Evolutionary conservation across 2,329 filamentous ascomycete genomes (phyloP).

Genomic region (Epichloe coenophiala): DNA sequence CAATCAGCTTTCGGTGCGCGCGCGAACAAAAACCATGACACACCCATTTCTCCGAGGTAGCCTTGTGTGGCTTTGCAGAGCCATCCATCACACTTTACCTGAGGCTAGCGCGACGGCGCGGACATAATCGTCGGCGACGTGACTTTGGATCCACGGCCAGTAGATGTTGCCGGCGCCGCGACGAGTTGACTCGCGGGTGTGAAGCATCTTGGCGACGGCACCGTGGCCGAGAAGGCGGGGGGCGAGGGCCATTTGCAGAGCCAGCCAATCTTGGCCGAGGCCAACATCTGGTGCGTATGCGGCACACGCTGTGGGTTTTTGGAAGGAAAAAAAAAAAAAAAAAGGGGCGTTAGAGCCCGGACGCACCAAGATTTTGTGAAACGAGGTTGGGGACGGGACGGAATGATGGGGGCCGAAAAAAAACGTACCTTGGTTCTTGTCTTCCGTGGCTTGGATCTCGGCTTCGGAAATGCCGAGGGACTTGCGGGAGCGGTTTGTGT

Average conservation of each 20-base stretch:
- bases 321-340: not conserved
- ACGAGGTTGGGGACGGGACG: not conserved
- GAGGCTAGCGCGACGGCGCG: slow-evolving; percentile 57
- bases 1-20: not conserved
- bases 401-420: not conserved
- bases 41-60: not conserved
- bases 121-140: slow-evolving; percentile 66
- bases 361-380: too few species aligned
- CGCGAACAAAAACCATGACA: too few species aligned
- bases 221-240: slow-evolving; percentile 88
- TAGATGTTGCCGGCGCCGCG: slow-evolving; percentile 54
- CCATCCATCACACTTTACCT: slow-evolving; percentile 34
- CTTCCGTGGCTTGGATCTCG: slow-evolving; percentile 51
- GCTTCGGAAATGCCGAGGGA: slow-evolving; percentile 57
- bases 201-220: slow-evolving; percentile 59
- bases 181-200: slow-evolving; percentile 45
- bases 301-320: slow-evolving; percentile 44
- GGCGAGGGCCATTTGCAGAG: slow-evolving; percentile 69
- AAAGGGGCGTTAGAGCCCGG: not conserved
- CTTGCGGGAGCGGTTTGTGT: slow-evolving; percentile 75
- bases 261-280: slow-evolving; percentile 76
- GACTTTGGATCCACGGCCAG: slow-evolving; percentile 86
- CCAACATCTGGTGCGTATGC: slow-evolving; percentile 81
- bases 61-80: not conserved
- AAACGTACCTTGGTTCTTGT: slow-evolving; percentile 51